Evolutionary conservation across 1,139 yeast species (phyloP), one percentile per base, ranked within the genome.

Genomic region (Debaryomyces robertsiae): DNA sequence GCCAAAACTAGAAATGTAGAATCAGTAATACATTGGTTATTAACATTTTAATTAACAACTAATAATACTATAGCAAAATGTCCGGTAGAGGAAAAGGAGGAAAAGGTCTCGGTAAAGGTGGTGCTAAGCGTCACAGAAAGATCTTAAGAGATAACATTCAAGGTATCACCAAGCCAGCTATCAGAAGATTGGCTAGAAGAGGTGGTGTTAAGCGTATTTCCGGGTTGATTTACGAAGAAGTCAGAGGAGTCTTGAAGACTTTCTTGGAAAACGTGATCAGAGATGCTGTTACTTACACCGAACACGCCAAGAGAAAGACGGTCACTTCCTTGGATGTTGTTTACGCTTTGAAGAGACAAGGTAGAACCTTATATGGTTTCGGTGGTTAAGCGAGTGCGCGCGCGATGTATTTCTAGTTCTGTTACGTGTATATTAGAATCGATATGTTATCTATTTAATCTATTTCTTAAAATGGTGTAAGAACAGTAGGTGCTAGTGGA

Each of bases 191-290:
- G 65, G 98, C 98, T 48, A 91, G 98, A 84, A 90, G 98, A 88
- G 98, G 98, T 79, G 98, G 98, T 88, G 98, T 93, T 67, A 93
- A 93, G 85, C 96, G 98, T 86, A 93, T 93, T 63, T 91, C 98
- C 54, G 98, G 96, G 67, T 81, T 91, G 69, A 91, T 93, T 73
- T 93, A 93, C 80, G 98, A 93, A 78, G 97, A 91, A 81, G 96
- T 94, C 64, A 89, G 98, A 79, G 93, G 87, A 57, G 98, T 93
- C 59, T 81, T 93, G 60, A 91, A 91, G 79, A 80, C 95, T 48
- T 93, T 91, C 86, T 82, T 93, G 67, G 97, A 90, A 77, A 84
- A 87, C 67, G 97, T 91, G 61, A 93, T 93, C 75, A 89, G 97
- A 79, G 98, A 93, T 65, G 98, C 98, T 61, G 97, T 93, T 62